Conservation (phyloP, 2,329 filamentous ascomycete genomes). For the Nemania sp. region DNA sequence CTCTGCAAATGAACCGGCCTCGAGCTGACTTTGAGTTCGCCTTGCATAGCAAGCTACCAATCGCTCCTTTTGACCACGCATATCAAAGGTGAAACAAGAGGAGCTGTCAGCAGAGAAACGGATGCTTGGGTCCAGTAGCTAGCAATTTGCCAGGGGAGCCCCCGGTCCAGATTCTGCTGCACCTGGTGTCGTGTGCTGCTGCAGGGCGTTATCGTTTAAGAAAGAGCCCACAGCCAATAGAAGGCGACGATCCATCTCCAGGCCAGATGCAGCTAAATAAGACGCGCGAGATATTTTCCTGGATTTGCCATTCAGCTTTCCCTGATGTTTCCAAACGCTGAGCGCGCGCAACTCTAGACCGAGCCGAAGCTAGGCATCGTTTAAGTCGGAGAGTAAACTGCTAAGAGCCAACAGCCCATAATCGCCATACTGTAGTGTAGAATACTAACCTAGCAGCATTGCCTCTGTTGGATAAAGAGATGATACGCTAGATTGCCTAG, state of each 20-base stretch:
- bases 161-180: slow-evolving; percentile 6
- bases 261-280: slow-evolving; percentile 32
- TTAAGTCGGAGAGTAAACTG: slow-evolving; percentile 24
- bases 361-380: background rate
- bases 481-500: too few species aligned
- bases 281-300: slow-evolving; percentile 18
- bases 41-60: too few species aligned
- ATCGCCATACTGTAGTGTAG: too few species aligned
- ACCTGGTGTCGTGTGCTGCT: slow-evolving; percentile 23
- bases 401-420: slow-evolving; percentile 1
- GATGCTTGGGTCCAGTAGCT: slow-evolving; percentile 1
- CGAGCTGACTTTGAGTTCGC: too few species aligned
- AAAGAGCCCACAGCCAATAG: slow-evolving; percentile 26
- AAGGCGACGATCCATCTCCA: slow-evolving; percentile 26
- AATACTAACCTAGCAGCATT: too few species aligned
- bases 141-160: slow-evolving; percentile 10
- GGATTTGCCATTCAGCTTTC: slow-evolving; percentile 16
- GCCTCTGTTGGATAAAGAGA: too few species aligned
- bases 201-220: slow-evolving; percentile 29
- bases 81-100: slow-evolving; percentile 3
- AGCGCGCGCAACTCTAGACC: slow-evolving; percentile 1
- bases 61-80: background rate
- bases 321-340: background rate
- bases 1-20: background rate
- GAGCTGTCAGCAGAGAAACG: background rate